A percentile compares a stretch with the other conserved stretches of the same genome.
Conservation (phyloP, 164 flowering plant species). For the Stephania cephalantha region DNA sequence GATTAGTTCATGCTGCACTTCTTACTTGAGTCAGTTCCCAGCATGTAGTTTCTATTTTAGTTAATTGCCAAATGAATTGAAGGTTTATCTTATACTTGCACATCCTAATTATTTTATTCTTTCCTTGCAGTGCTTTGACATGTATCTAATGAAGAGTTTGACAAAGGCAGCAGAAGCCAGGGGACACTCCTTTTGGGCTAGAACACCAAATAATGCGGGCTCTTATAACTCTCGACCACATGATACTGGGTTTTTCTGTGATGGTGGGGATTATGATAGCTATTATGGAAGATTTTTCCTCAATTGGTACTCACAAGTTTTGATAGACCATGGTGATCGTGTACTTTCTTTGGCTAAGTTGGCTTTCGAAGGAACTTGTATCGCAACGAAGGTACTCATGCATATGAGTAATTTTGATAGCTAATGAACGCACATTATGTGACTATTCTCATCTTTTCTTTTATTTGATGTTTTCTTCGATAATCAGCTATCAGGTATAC, state of each 20-base stretch:
- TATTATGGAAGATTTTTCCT: conserved; percentile 91
- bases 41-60: not conserved
- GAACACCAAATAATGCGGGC: conserved; percentile 89
- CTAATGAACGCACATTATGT: not conserved
- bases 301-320: conserved; percentile 70
- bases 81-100: not conserved
- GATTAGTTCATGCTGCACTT: not conserved
- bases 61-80: not conserved
- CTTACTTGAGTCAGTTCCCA: not conserved
- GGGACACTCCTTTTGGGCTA: conserved; percentile 83
- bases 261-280: conserved; percentile 92
- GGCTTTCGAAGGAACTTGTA: conserved; percentile 72
- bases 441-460: conserved; percentile 10
- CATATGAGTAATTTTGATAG: not conserved
- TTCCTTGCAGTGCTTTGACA: conserved; percentile 72
- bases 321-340: conserved; percentile 76
- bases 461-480: conserved; percentile 8
- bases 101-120: not conserved
- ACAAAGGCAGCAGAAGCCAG: conserved; percentile 74
- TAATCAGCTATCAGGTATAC: conserved; percentile 73
- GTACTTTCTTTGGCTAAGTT: conserved; percentile 75
- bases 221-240: conserved; percentile 77
- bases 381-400: conserved; percentile 68
- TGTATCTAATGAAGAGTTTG: conserved; percentile 66
- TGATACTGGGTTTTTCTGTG: conserved; percentile 85